Percentiles rank a stretch among this genome's conserved stretches.
These are phyloP conservation scores for Dillenia suffruticosa DNA, from an alignment of 164 flowering plant genomes.

Conservation along the genomic window DNA sequence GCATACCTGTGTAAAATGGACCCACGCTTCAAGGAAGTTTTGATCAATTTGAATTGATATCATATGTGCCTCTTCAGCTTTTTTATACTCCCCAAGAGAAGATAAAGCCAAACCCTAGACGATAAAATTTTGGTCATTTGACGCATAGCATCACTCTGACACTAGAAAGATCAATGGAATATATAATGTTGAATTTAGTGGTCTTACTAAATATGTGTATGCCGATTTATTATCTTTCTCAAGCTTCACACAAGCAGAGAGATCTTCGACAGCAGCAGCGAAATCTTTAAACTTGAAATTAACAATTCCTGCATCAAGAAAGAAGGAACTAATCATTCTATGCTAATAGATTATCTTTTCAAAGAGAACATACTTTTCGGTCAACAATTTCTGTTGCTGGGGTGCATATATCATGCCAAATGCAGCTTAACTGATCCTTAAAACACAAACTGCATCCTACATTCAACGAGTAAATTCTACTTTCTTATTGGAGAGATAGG, in stretches of 20 bases:
- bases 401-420: too few species aligned
- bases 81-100: conserved; percentile 77
- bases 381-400: too few species aligned
- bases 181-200: conserved; percentile 9
- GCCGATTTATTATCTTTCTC: conserved; percentile 84
- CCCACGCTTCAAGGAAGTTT: conserved; percentile 82
- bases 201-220: conserved; percentile 75
- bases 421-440: too few species aligned
- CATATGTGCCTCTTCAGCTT: conserved; percentile 82
- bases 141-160: background rate
- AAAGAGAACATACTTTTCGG: too few species aligned
- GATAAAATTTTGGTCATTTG: background rate
- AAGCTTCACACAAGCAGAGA: conserved; percentile 69
- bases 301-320: conserved; percentile 69
- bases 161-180: background rate
- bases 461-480: too few species aligned
- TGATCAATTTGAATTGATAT: conserved; percentile 72
- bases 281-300: conserved; percentile 88
- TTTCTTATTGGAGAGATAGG: too few species aligned
- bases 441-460: too few species aligned
- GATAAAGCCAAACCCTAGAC: conserved; percentile 78
- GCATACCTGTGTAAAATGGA: conserved; percentile 81
- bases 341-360: too few species aligned
- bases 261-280: conserved; percentile 74
- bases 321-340: too few species aligned